Percentiles rank a stretch among this genome's conserved stretches.
These are phyloP conservation scores for Neonectria magnoliae DNA, from an alignment of 2,329 filamentous ascomycete genomes.

Conservation along the genomic window DNA sequence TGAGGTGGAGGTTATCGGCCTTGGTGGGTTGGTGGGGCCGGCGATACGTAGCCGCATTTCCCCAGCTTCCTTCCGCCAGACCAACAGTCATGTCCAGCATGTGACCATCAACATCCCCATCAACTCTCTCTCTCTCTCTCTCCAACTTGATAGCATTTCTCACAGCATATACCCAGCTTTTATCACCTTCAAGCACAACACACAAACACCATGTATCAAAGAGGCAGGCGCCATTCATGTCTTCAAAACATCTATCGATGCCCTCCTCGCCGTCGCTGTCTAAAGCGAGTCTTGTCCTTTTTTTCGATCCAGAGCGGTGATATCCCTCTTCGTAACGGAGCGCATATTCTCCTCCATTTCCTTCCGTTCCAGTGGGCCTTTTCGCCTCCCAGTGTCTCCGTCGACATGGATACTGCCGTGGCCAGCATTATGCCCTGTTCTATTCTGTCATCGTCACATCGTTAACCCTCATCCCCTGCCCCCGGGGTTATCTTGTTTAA, in stretches of 20 bases:
- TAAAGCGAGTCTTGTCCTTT: constrained; percentile 2
- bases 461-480: constrained; percentile 26
- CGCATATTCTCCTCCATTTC: neutral
- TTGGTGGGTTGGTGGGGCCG: constrained; percentile 25
- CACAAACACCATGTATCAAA: constrained; percentile 4
- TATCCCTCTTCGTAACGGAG: constrained; percentile 3
- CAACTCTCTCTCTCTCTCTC: constrained; percentile 6
- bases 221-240: constrained; percentile 10
- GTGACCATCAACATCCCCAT: constrained; percentile 23
- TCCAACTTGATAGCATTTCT: constrained; percentile 2
- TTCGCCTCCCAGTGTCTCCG: neutral
- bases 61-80: constrained; percentile 4
- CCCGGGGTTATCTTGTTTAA: constrained; percentile 25
- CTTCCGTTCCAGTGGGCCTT: neutral
- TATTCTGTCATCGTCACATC: constrained; percentile 40
- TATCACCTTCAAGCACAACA: neutral
- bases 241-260: constrained; percentile 11
- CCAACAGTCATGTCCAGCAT: constrained; percentile 2
- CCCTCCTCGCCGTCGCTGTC: constrained; percentile 2
- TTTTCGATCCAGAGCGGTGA: constrained; percentile 15
- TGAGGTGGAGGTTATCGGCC: constrained; percentile 10
- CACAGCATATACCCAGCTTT: neutral
- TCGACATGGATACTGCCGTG: neutral
- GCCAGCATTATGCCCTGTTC: constrained; percentile 6
- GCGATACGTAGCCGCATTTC: constrained; percentile 21